Evolutionary conservation across 139 green algal species (phyloP), one percentile per base, ranked within the genome.

Genomic region (Protoeuglena noctilucae): DNA sequence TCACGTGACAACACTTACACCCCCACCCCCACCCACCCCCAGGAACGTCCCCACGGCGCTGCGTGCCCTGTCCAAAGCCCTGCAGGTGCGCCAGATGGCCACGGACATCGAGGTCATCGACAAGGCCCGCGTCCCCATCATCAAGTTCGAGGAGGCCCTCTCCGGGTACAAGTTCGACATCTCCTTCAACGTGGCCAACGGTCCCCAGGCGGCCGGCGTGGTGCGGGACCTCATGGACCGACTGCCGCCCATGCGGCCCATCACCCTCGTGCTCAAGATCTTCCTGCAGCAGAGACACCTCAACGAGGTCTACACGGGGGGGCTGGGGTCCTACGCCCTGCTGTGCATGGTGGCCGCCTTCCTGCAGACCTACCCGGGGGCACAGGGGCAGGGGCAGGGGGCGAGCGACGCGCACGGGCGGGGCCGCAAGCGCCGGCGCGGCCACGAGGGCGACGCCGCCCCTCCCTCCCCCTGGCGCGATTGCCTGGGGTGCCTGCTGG

Each of bases 291-390:
- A 96, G 75, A 66, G 88, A 0, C 81, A 88, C 29, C 69, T 96
- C 17, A 95, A 95, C 51, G 88, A 96, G 74, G 86, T 97, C 21
- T 96, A 95, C 58, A 71, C 62, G 0, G 89, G 89, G 0, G 89
- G 89, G 55, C 81, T 97, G 53, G 89, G 89, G 40, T 87, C 70
- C 39, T 96, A 95, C 63, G 81, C 79, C 6, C 75, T 97, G 26
- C 77, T 96, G 39, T 81, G 85, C 31, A 88, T 96, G 81, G 68
- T 96, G 2, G 74, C 79, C 0, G 72, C 77, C 4, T 89, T 88
- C 61, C 70, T 96, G 55, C 73, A 90, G 72, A 61, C 78, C 29
- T 82, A 93, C 62, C 65, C 65, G 28, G 4, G 25, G 34, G 34
- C n/a, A 29, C 4, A 22, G 21, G 39, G 25, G 39, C 25, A 21